Evolutionary conservation across 75 land plant species (phyloP).

Genomic region (Chamaecyparis obtusa): DNA sequence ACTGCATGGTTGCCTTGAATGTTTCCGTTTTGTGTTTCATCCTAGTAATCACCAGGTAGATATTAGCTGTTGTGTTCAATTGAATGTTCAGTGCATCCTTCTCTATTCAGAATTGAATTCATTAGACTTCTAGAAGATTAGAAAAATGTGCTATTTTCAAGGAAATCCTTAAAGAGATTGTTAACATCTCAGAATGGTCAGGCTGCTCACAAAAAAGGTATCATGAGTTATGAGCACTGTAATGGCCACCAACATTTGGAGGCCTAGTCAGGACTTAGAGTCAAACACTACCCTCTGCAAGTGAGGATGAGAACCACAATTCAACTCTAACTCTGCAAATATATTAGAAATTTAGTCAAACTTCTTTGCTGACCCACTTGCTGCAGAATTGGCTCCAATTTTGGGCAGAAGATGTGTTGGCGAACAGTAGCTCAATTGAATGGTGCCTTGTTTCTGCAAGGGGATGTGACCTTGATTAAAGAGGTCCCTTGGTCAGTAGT

Average conservation of each 20-base stretch:
- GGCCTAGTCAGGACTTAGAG: neutral
- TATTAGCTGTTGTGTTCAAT: neutral
- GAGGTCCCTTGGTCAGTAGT: neutral
- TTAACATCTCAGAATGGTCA: neutral
- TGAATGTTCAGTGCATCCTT: neutral
- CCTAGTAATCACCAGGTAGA: neutral
- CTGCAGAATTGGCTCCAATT: neutral
- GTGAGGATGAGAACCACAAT: neutral
- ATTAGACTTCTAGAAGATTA: neutral
- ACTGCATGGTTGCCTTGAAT: too few species aligned
- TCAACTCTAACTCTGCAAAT: neutral
- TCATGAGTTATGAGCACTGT: too few species aligned
- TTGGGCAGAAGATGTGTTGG: neutral
- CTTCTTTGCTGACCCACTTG: neutral
- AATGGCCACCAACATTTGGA: neutral
- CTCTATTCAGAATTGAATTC: neutral
- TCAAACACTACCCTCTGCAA: neutral
- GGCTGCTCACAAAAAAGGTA: too few species aligned
- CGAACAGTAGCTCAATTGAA: neutral
- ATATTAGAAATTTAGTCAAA: neutral
- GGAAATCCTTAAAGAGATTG: neutral
- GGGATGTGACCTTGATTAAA: neutral
- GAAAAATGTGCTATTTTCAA: neutral
- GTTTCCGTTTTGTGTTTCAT: neutral
- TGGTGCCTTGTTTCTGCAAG: neutral